phyloP scores from a whole-genome alignment of 768 basidiomycete genomes.

The Agaricus subrufescens region DNA sequence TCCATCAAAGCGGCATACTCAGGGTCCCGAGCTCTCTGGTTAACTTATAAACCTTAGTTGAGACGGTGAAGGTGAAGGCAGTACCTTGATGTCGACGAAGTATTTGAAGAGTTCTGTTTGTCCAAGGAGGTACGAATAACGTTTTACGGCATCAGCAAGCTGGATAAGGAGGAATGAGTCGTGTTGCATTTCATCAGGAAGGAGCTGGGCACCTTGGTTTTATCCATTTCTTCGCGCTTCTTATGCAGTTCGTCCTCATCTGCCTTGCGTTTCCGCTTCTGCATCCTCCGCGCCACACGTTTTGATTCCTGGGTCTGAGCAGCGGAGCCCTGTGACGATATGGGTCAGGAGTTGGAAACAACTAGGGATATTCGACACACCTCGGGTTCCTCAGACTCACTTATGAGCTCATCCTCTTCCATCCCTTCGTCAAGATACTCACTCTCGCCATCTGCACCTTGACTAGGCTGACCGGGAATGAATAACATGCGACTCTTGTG shows the following conservation, averaged over 20 bases:
- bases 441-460: constrained; percentile 70
- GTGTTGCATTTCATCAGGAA: not conserved
- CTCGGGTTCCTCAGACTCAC: constrained; percentile 40
- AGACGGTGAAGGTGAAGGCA: constrained; percentile 10
- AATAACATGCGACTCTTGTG: constrained; percentile 1
- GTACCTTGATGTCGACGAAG: constrained; percentile 93
- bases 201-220: constrained; percentile 58
- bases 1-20: constrained; percentile 89
- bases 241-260: constrained; percentile 66
- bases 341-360: not conserved
- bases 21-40: constrained; percentile 81
- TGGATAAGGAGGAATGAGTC: constrained; percentile 25
- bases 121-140: constrained; percentile 95
- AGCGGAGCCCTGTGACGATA: constrained; percentile 10
- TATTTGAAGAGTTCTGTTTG: constrained; percentile 98
- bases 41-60: not conserved
- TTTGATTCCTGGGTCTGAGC: constrained; percentile 28
- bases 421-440: constrained; percentile 60
- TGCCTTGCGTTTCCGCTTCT: constrained; percentile 51
- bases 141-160: constrained; percentile 92
- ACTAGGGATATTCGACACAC: constrained; percentile 19
- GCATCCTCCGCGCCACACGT: constrained; percentile 29
- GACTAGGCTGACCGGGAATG: constrained; percentile 41
- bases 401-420: constrained; percentile 61
- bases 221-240: constrained; percentile 83